Conservation (phyloP, 768 basidiomycete genomes). For the Tricholoma sp. region DNA sequence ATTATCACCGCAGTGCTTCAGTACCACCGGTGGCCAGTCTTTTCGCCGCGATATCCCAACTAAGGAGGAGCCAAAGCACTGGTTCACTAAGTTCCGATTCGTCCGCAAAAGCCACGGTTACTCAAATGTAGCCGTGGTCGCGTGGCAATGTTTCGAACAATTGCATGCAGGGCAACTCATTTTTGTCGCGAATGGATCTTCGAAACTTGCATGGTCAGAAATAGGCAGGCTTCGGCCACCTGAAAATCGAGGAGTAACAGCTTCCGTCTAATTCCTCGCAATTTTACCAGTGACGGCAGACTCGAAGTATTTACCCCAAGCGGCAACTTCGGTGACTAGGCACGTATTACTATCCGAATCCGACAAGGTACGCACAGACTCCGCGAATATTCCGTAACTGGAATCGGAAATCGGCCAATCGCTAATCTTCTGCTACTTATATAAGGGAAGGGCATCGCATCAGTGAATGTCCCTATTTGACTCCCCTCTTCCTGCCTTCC, state of each 20-base stretch:
- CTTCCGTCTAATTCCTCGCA: not conserved
- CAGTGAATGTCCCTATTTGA: slow-evolving; percentile 1
- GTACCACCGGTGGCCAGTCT: not conserved
- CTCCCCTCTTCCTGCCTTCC: slow-evolving; percentile 5
- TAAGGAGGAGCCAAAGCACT: not conserved
- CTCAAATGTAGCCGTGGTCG: not conserved
- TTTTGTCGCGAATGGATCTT: no score
- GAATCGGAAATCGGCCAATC: slow-evolving; percentile 15
- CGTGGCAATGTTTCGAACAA: not conserved
- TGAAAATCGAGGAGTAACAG: not conserved
- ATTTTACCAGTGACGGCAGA: not conserved
- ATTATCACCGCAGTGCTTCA: not conserved
- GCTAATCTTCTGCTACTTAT: slow-evolving; percentile 6
- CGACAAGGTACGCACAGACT: not conserved
- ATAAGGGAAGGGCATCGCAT: slow-evolving; percentile 14
- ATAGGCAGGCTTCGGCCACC: not conserved
- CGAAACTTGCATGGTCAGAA: no score
- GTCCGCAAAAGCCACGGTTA: not conserved
- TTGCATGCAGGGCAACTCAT: no score
- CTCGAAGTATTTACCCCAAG: not conserved
- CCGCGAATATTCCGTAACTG: slow-evolving; percentile 7
- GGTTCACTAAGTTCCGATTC: not conserved
- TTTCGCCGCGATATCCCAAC: not conserved
- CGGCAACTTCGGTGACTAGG: slow-evolving; percentile 9
- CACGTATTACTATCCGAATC: slow-evolving; percentile 4